phyloP scores from a whole-genome alignment of 805 yeast genomes.

The Suhomyces sp. region DNA sequence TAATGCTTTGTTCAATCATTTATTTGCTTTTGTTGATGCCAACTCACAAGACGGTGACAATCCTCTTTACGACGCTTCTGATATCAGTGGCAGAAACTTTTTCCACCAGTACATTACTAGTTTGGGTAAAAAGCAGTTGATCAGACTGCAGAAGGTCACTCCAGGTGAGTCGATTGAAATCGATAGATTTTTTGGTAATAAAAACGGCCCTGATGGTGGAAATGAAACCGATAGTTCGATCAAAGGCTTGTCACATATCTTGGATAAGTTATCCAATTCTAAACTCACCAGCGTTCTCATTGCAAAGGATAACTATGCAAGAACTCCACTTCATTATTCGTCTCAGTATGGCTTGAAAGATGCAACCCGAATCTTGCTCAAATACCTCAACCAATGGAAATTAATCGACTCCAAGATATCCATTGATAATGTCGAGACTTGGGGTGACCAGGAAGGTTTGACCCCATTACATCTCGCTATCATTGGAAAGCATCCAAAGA shows the following conservation, averaged over 20 bases:
- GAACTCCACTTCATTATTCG: conserved; percentile 89
- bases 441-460: conserved; percentile 78
- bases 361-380: conserved; percentile 55
- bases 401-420: conserved; percentile 47
- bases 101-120: conserved; percentile 81
- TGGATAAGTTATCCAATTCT: conserved; percentile 42
- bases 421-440: conserved; percentile 52
- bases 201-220: conserved; percentile 37
- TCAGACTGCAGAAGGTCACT: conserved; percentile 40
- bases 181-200: conserved; percentile 24
- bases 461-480: conserved; percentile 85
- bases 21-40: conserved; percentile 29
- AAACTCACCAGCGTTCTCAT: conserved; percentile 35
- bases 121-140: conserved; percentile 60
- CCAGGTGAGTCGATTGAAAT: conserved; percentile 32
- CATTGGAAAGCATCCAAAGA: conserved; percentile 76
- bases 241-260: conserved; percentile 57
- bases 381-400: conserved; percentile 56
- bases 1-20: conserved; percentile 48
- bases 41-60: conserved; percentile 11
- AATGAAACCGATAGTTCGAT: conserved; percentile 52
- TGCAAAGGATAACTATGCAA: conserved; percentile 68
- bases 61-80: conserved; percentile 53
- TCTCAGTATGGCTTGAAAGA: conserved; percentile 79
- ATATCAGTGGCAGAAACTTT: conserved; percentile 78